Percentiles rank a stretch among this genome's conserved stretches.
Conservation (phyloP, 352 stramenopile genomes). For the Phytophthora tentaculata region DNA sequence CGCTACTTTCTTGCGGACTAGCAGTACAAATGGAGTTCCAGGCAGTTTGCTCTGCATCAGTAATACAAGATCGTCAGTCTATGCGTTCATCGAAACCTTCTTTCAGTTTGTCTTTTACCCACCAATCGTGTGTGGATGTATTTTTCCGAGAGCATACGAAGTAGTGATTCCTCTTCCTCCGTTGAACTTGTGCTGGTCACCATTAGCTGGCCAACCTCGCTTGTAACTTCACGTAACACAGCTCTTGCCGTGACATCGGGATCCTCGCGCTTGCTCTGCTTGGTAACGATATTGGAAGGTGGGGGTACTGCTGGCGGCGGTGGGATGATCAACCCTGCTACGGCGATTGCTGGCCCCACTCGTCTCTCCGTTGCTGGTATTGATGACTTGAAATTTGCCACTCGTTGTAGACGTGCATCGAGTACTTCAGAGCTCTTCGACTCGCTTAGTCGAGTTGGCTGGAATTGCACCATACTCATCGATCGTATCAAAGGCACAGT, state of each 20-base stretch:
- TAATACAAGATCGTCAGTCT: not conserved
- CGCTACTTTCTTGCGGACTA: constrained; percentile 48
- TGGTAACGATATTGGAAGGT: constrained; percentile 15
- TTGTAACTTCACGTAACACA: constrained; percentile 48
- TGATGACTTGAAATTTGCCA: constrained; percentile 23
- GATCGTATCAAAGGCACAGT: constrained; percentile 20
- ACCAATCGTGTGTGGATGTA: constrained; percentile 49
- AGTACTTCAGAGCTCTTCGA: constrained; percentile 26
- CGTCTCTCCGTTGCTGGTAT: constrained; percentile 7
- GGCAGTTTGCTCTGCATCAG: constrained; percentile 46
- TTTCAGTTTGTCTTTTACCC: not conserved
- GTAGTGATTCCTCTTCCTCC: constrained; percentile 22
- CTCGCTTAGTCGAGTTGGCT: constrained; percentile 21
- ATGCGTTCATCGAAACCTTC: not conserved
- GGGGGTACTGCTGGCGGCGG: constrained; percentile 20
- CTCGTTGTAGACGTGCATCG: constrained; percentile 23
- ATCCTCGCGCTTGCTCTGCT: constrained; percentile 22
- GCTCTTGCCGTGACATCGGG: constrained; percentile 46
- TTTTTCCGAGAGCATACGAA: constrained; percentile 52
- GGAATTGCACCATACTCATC: constrained; percentile 23
- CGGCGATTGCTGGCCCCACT: constrained; percentile 25
- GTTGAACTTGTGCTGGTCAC: constrained; percentile 3
- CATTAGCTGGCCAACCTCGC: constrained; percentile 52
- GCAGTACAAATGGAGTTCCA: constrained; percentile 57
- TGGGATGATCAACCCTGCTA: constrained; percentile 31